Conservation (phyloP, 2,329 filamentous ascomycete species). For the Aspergillus flavus region DNA sequence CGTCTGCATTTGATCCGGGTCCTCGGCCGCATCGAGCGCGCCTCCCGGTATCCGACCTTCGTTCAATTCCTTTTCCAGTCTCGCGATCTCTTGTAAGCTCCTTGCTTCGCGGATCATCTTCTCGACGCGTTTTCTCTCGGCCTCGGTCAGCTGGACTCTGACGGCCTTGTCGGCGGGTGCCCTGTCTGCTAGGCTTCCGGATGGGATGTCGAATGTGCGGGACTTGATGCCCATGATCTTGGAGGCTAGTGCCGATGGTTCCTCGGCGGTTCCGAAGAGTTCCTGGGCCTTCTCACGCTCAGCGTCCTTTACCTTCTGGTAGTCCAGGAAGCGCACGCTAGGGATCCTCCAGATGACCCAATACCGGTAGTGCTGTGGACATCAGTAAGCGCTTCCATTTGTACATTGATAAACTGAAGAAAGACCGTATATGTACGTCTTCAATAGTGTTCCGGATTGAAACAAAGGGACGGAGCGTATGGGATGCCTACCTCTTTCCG, state of each 20-base stretch:
- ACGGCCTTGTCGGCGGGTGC: constrained; percentile 63
- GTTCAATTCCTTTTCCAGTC: constrained; percentile 86
- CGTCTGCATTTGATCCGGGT: constrained; percentile 40
- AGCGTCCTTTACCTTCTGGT: constrained; percentile 82
- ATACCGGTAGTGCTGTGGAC: constrained; percentile 77
- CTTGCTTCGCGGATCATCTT: constrained; percentile 86
- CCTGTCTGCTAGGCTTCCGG: constrained; percentile 41
- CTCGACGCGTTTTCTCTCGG: constrained; percentile 82
- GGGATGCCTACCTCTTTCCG: constrained; percentile 78
- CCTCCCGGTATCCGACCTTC: constrained; percentile 82
- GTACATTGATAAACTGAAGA: neutral
- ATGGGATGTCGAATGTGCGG: constrained; percentile 65
- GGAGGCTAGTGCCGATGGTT: constrained; percentile 78
- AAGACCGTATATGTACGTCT: neutral
- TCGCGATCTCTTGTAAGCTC: constrained; percentile 85
- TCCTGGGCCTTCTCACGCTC: constrained; percentile 76
- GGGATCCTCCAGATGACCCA: constrained; percentile 90
- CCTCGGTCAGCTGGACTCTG: constrained; percentile 81
- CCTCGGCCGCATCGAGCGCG: constrained; percentile 43
- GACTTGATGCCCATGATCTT: constrained; percentile 88
- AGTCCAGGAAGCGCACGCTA: constrained; percentile 86
- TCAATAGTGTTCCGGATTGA: neutral
- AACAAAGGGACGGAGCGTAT: neutral
- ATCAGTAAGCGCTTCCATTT: constrained; percentile 9
- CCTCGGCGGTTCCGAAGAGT: constrained; percentile 77